These are phyloP conservation scores for Debaryomyces singareniensis DNA, from an alignment of 1,139 yeast species.

Conservation along the genomic window DNA sequence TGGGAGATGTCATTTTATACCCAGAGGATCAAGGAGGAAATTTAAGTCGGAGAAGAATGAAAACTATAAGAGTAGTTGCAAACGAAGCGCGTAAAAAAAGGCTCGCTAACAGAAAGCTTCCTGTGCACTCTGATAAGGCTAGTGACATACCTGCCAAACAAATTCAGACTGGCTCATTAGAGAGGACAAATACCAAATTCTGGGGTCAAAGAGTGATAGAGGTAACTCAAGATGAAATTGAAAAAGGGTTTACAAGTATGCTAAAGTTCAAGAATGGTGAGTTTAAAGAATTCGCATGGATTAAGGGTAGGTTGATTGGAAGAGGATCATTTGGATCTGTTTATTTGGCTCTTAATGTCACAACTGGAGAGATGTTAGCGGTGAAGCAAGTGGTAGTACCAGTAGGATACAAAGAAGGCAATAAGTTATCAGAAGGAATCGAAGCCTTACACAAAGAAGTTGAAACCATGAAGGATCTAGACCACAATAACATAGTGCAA, in stretches of 20 bases:
- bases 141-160: neutral
- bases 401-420: constrained; percentile 19
- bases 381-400: constrained; percentile 90
- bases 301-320: constrained; percentile 94
- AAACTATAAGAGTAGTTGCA: constrained; percentile 87
- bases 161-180: constrained; percentile 20
- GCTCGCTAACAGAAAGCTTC: constrained; percentile 26
- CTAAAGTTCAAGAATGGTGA: constrained; percentile 51
- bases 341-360: constrained; percentile 83
- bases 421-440: constrained; percentile 46
- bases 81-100: constrained; percentile 71
- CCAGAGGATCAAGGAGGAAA: constrained; percentile 23
- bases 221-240: constrained; percentile 70
- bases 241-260: constrained; percentile 51
- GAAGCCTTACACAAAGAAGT: constrained; percentile 89
- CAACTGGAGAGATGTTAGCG: constrained; percentile 98
- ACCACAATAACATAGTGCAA: constrained; percentile 91
- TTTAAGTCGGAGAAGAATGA: constrained; percentile 45
- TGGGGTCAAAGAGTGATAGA: constrained; percentile 97
- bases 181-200: constrained; percentile 85
- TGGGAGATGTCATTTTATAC: constrained; percentile 30
- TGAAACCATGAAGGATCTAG: constrained; percentile 88
- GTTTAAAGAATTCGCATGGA: constrained; percentile 90
- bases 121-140: neutral
- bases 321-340: constrained; percentile 98